Base-by-base conservation (phyloP, 192 early-diverging fungal species). In the Umbelopsis isabellina region DNA sequence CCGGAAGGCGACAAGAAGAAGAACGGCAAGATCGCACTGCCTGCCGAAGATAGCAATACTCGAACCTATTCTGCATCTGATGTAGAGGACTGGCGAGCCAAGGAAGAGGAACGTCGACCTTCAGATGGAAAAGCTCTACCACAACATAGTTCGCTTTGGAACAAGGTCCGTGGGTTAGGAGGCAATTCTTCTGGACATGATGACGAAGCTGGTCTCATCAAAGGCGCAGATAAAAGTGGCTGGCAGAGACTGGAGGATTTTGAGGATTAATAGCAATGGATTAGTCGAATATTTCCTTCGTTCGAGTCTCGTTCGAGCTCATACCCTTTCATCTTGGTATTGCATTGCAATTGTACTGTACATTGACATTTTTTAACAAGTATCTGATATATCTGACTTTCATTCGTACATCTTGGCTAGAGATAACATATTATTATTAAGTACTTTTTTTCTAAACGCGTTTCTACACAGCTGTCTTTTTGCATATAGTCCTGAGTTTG, bases 41-140 rank as follows among this genome's bases (percentile, higher is more conserved):
- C 37, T 20, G 47, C 45, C 20, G 2, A 30, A 9, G 35, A 25
- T 5, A 30, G 50, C 0, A 61, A 52, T 23, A 35, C 71, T n/a
- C 71, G 68, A 10, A 77, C 75, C 11, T 77, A 77, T 22, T 52
- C 75, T 20, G 67, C 75, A 44, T 68, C 75, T 0, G 75, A 72
- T 30, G 70, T 67, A 58, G 70, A 76, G 41, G 65, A 68, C 15
- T 53, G 66, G 37, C 49, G 71, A 6, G 51, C 49, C 12, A 70
- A 50, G 15, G 37, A 50, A 33, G 51, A 67, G 2, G 20, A 51
- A 20, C 30, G 16, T 27, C 47, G 45, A 4, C 46, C 66, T 2
- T 45, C 30, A 0, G 46, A 76, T 68, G 52, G 51, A 15, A 20
- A 23, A 9, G 11, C 72, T 37, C 21, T 49, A 2, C 30, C 50